Evolutionary conservation across 495 filamentous ascomycete genomes (phyloP), one percentile per base, ranked within the genome.

Genomic region (Lichina pygmaea): DNA sequence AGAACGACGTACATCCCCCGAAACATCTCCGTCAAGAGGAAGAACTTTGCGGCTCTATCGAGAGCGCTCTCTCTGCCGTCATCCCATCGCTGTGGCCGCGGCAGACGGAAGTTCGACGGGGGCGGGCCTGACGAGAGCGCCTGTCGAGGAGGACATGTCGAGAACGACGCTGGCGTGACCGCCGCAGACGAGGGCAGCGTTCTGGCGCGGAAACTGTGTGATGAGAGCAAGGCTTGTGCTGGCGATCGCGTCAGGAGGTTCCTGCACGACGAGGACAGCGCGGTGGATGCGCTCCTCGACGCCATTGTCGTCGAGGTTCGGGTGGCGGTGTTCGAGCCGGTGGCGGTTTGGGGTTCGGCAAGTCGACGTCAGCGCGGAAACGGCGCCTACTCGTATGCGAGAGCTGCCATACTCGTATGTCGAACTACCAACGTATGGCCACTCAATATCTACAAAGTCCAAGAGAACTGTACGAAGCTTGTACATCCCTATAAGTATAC

Each of bases 1-100:
- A 97, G 56, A 59, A 89, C 76, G 44, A 95, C 80, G 56, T 93
- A 95, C 91, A 97, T 94, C 59, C 89, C 89, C 54, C 89, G 73
- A 57, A 81, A 62, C 75, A 97, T 89, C 68, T 97, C 89, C 6
- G 79, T 78, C 68, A 95, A 58, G 50, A 95, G 70, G 61, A 95
- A 93, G 66, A 84, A 93, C 56, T 81, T 79, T 44, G 76, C 81
- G n/a, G 80, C 75, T 61, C 77, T 78, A 59, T 91, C 79, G 40
- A 89, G 58, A 6, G 75, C 69, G 40, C 69, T 71, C 56, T 89
- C 79, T 37, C 68, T 60, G 46, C 71, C 63, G 51, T 82, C 64
- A 44, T 86, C 72, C 73, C 79, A 91, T 56, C 68, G 60, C 57
- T 70, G 68, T 36, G 69, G 71, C 41, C 62, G 64, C 45, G 73